Conservation (phyloP, 1,284 basidiomycete genomes). For the Naganishia sp. region DNA sequence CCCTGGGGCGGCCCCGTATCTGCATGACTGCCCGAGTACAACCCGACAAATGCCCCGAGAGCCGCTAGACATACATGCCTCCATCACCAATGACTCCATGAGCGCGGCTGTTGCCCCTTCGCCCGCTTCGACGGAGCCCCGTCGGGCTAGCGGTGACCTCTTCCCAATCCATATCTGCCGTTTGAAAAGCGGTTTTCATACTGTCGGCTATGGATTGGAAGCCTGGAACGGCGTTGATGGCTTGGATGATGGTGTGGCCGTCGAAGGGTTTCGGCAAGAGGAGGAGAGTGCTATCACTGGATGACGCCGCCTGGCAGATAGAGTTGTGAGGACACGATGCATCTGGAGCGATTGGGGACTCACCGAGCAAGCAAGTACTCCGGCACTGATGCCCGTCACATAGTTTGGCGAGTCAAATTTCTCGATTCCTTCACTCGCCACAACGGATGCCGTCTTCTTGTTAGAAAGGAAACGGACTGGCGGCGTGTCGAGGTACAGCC, state of each 20-base stretch:
- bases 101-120: neutral
- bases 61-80: slow-evolving; percentile 25
- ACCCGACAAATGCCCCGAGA: too few relatives aligned
- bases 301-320: neutral
- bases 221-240: neutral
- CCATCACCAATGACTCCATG: slow-evolving; percentile 23
- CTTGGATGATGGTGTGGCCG: slow-evolving; percentile 13
- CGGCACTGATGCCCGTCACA: slow-evolving; percentile 21
- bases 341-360: neutral
- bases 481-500: neutral
- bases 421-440: neutral
- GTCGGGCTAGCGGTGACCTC: neutral
- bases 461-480: slow-evolving; percentile 13
- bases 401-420: slow-evolving; percentile 20
- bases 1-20: too few relatives aligned
- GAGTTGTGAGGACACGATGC: neutral
- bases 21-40: too few relatives aligned
- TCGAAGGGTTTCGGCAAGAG: slow-evolving; percentile 18
- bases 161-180: slow-evolving; percentile 13
- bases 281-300: neutral
- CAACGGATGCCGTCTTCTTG: neutral
- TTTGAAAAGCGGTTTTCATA: neutral
- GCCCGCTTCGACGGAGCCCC: neutral
- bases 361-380: slow-evolving; percentile 6
- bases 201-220: neutral